These are phyloP conservation scores for Entophlyctis helioformis DNA, from an alignment of 192 early-diverging fungal species.

Conservation along the genomic window DNA sequence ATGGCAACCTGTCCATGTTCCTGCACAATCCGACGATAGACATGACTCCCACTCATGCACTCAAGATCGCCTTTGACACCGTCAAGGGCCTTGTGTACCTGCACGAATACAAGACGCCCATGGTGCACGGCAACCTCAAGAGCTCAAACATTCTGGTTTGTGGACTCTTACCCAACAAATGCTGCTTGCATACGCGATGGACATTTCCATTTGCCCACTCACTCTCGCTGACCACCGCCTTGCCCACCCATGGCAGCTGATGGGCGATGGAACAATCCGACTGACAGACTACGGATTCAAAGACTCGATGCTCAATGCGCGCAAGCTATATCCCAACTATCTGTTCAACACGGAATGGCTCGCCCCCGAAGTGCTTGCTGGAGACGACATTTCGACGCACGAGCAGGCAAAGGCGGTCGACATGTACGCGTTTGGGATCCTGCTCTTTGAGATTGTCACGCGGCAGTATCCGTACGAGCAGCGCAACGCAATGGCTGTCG, in stretches of 20 bases:
- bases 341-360: constrained; percentile 13
- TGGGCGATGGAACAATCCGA: constrained; percentile 12
- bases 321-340: neutral
- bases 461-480: constrained; percentile 10
- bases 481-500: constrained; percentile 18
- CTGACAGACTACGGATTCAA: constrained; percentile 27
- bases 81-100: constrained; percentile 13
- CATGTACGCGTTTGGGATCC: constrained; percentile 23
- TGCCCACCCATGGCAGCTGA: constrained; percentile 1
- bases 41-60: constrained; percentile 9
- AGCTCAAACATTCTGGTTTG: constrained; percentile 29
- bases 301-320: constrained; percentile 5
- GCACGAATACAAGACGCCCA: constrained; percentile 22
- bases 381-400: neutral
- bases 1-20: constrained; percentile 13
- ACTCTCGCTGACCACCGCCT: neutral
- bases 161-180: neutral
- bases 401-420: constrained; percentile 8
- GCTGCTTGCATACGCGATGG: neutral
- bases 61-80: constrained; percentile 18
- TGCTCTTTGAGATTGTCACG: constrained; percentile 21
- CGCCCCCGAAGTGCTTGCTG: constrained; percentile 15
- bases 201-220: neutral
- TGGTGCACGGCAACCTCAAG: constrained; percentile 29
- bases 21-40: constrained; percentile 26